phyloP scores from a whole-genome alignment of 208 protist species.

The Wallacemonas rigidus region DNA sequence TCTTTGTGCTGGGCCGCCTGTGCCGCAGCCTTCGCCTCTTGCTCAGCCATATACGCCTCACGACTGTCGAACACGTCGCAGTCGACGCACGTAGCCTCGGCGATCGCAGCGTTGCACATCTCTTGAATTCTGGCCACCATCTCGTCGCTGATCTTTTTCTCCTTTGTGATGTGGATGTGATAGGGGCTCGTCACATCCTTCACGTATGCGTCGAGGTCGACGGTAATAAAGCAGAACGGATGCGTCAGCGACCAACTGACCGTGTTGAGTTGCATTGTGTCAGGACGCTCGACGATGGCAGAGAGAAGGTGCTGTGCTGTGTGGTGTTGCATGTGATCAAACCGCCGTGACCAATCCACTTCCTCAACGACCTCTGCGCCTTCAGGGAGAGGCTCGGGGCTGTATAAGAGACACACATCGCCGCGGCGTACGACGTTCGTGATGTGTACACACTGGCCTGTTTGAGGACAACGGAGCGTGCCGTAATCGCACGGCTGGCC shows the following conservation, averaged over 20 bases:
- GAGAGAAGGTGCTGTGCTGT: conserved; percentile 89
- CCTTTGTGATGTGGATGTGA: conserved; percentile 32
- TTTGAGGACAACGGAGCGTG: conserved; percentile 24
- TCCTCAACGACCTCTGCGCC: conserved; percentile 56
- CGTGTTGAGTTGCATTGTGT: conserved; percentile 65
- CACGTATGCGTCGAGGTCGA: conserved; percentile 46
- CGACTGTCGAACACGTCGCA: conserved; percentile 51
- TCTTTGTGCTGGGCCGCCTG: neutral
- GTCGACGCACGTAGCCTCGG: conserved; percentile 37
- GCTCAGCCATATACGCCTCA: conserved; percentile 45
- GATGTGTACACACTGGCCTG: conserved; percentile 20
- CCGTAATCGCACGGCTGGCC: conserved; percentile 90
- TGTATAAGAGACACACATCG: conserved; percentile 63
- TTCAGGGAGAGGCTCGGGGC: conserved; percentile 32
- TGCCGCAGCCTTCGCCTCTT: neutral
- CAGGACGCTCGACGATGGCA: conserved; percentile 56
- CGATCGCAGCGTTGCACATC: conserved; percentile 65
- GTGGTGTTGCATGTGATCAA: conserved; percentile 94
- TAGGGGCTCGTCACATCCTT: conserved; percentile 25
- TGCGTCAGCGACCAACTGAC: conserved; percentile 83
- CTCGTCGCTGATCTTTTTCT: conserved; percentile 52
- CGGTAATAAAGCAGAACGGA: conserved; percentile 70
- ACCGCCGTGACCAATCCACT: conserved; percentile 78
- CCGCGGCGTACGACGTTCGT: conserved; percentile 51
- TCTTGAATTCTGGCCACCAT: conserved; percentile 60